phyloP scores from a whole-genome alignment of 176 grass and related monocot species.

The Tuctoria greenei region DNA sequence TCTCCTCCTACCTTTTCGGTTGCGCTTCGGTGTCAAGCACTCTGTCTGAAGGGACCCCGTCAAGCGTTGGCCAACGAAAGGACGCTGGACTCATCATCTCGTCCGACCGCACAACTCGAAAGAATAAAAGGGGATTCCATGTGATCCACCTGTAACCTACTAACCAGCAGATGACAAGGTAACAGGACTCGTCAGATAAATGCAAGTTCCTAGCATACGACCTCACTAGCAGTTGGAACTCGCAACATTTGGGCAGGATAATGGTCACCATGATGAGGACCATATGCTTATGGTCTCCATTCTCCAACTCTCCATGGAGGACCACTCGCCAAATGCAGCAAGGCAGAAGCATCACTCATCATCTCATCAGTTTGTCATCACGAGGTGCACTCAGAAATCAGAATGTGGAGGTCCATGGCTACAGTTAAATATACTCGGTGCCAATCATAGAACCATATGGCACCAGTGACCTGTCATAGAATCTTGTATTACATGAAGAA shows the following conservation, averaged over 20 bases:
- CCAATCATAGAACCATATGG: conserved; percentile 24
- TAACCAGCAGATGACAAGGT: background rate
- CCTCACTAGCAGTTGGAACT: background rate
- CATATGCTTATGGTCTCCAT: background rate
- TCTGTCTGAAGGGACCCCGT: background rate
- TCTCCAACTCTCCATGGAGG: too few species aligned
- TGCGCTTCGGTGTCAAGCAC: background rate
- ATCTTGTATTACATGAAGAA: conserved; percentile 1
- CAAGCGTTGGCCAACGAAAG: background rate
- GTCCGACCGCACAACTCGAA: background rate
- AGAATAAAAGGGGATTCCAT: background rate
- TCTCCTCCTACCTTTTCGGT: background rate
- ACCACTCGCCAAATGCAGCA: conserved; percentile 13
- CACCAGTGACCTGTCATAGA: background rate
- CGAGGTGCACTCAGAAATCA: background rate
- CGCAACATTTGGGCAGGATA: background rate
- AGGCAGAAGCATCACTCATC: background rate
- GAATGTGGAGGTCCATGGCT: background rate
- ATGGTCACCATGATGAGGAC: background rate
- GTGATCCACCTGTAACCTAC: background rate
- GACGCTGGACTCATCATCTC: background rate
- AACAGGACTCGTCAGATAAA: background rate
- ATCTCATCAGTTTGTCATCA: background rate
- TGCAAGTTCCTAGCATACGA: background rate
- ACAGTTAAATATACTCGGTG: background rate